phyloP scores from a whole-genome alignment of 73 alveolate species.

The Paramecium octaurelia region DNA sequence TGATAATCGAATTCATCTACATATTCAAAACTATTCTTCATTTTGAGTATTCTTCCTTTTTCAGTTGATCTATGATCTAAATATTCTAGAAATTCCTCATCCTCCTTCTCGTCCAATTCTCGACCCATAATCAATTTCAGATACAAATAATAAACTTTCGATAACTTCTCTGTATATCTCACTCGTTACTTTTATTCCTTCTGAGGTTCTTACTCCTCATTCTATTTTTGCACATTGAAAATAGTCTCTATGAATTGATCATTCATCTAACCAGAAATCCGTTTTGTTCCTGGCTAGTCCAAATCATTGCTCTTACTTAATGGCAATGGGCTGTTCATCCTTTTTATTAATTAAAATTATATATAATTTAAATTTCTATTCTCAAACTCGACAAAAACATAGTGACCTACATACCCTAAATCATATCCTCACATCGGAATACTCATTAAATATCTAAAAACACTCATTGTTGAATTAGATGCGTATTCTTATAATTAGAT shows the following conservation, averaged over 20 bases:
- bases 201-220: background rate
- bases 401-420: too few species aligned
- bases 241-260: background rate
- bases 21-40: background rate
- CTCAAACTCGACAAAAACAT: background rate
- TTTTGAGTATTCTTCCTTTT: background rate
- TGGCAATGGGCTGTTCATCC: background rate
- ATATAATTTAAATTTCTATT: background rate
- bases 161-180: background rate
- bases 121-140: background rate
- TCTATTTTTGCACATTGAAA: background rate
- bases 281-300: background rate
- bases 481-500: too few species aligned
- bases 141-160: background rate
- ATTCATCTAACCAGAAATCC: background rate
- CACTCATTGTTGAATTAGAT: too few species aligned
- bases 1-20: background rate
- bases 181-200: background rate
- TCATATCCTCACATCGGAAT: too few species aligned
- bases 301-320: background rate
- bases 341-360: background rate
- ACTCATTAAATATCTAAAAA: background rate
- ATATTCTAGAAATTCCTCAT: background rate
- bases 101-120: background rate
- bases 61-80: background rate